Evolutionary conservation across 345 rosid genomes (phyloP), one percentile per base, ranked within the genome.

Genomic region (Brassica juncea): DNA sequence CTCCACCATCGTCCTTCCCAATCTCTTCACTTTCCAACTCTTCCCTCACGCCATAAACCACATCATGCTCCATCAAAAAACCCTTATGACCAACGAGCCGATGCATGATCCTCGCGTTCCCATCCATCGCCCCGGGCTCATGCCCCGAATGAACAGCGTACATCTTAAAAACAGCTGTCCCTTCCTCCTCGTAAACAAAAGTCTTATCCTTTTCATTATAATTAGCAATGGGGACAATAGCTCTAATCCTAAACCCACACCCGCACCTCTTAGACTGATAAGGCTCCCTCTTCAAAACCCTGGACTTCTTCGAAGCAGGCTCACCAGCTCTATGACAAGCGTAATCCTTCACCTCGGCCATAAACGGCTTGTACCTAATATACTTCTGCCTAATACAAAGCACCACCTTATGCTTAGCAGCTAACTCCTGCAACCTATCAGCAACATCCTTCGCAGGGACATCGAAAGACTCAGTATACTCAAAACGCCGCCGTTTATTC

Each of bases 291-390:
- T 93, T 95, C 88, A 93, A 73, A 83, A 93, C 84, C 89, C 84
- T 90, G 1, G 99, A 88, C 86, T 89, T 95, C 91, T 93, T 10
- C 0, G 89, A 86, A 0, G 83, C 89, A 2, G 98, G 99, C 84
- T 95, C 97, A 15, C 99, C 98, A 16, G 99, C 99, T 83, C 99
- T 87, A 44, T 95, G 99, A 77, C 99, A 95, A n/a, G 99, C 99
- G 84, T 95, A 95, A 86, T 95, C 99, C 85, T 93, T 95, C 66
- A 95, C 99, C 86, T 95, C 99, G 0, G 99, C 99, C 98, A 95
- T 93, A 79, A 95, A 95, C 0, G 99, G 98, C 84, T 95, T 95
- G 82, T 91, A 90, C 90, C 99, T 85, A 64, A 91, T 93, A 75
- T 95, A 95, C 86, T 95, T 95, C 84, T 95, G 99, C 82, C 99